Evolutionary conservation across 371 early-diverging fungal genomes (phyloP), one percentile per base, ranked within the genome.

Genomic region (Capniomyces stellatus): DNA sequence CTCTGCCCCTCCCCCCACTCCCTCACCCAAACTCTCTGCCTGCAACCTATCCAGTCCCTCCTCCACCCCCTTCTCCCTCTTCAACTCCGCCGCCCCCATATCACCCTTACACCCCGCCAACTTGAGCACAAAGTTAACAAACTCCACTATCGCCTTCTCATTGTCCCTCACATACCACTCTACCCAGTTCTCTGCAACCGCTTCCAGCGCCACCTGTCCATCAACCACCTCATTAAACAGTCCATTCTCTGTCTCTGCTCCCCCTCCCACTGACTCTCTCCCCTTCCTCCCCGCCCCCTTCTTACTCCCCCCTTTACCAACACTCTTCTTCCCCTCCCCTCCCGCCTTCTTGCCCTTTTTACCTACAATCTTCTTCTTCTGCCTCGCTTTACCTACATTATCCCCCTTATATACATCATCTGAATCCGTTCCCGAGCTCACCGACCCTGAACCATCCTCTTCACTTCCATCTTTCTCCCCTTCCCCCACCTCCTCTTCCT

Each of bases 241-340:
- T 10, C 35, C 35, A 10, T 6, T 35, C 15, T 35, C 35, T 15
- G 15, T 35, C 35, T 35, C 35, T 35, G 15, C 15, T 10, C 35
- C 35, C 35, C 15, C 35, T 35, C 71, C 24, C 72, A 71, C 51
- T 75, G 77, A 25, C 73, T 57, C 55, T 70, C 79, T 78, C 43
- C 76, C 67, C 48, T 83, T 70, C 12, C 83, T 75, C 54, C 82
- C 82, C 46, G 82, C 85, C 29, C 70, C 72, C 44, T 66, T 55
- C 1, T 75, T 74, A 47, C 65, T 67, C 71, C 78, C 61, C 3
- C 15, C 13, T 35, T 18, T 54, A 21, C 51, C n/a, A 13, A 43
- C 25, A 19, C 51, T 35, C 31, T 54, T 59, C 41, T 73, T 52
- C 19, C 22, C 55, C 15, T 66, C 56, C 35, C 74, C 54, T 12